Evolutionary conservation across 1,139 yeast genomes (phyloP).

Genomic region (Geotrichum klebahnii): DNA sequence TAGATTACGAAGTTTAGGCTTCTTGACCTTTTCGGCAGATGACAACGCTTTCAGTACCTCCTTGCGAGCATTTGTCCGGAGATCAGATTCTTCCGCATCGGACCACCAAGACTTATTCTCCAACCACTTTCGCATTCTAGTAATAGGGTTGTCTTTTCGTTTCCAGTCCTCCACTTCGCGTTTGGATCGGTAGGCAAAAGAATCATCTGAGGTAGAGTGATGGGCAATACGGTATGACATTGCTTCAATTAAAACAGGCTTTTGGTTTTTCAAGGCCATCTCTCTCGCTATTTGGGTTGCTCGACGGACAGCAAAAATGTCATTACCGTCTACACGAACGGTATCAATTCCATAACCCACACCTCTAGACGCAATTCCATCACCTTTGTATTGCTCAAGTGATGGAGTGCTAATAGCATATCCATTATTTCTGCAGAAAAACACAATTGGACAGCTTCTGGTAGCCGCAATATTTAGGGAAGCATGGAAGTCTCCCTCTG

Average conservation of each 20-base stretch:
- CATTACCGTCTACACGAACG: conserved; percentile 40
- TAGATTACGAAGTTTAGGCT: conserved; percentile 33
- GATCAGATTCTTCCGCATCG: conserved; percentile 33
- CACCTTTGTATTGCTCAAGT: conserved; percentile 40
- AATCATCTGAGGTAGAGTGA: conserved; percentile 41
- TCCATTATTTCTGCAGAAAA: conserved; percentile 40
- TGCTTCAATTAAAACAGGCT: conserved; percentile 39
- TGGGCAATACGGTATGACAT: conserved; percentile 41
- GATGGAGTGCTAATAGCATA: conserved; percentile 41
- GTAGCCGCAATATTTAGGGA: conserved; percentile 42
- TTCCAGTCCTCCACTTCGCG: conserved; percentile 41
- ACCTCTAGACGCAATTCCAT: conserved; percentile 40
- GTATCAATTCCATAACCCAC: conserved; percentile 40
- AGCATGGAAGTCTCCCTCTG: conserved; percentile 42
- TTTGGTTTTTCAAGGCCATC: conserved; percentile 34
- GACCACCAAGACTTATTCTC: conserved; percentile 36
- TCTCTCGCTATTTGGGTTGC: conserved; percentile 36
- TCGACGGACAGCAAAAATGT: conserved; percentile 37
- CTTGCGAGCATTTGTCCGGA: conserved; percentile 31
- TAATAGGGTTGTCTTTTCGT: conserved; percentile 38
- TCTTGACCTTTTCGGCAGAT: conserved; percentile 36
- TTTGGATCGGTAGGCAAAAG: conserved; percentile 39
- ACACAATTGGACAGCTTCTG: conserved; percentile 37
- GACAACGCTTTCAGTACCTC: conserved; percentile 34
- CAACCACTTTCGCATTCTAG: conserved; percentile 39